phyloP scores from a whole-genome alignment of 2,329 filamentous ascomycete species.

The Furcasterigmium furcatum region DNA sequence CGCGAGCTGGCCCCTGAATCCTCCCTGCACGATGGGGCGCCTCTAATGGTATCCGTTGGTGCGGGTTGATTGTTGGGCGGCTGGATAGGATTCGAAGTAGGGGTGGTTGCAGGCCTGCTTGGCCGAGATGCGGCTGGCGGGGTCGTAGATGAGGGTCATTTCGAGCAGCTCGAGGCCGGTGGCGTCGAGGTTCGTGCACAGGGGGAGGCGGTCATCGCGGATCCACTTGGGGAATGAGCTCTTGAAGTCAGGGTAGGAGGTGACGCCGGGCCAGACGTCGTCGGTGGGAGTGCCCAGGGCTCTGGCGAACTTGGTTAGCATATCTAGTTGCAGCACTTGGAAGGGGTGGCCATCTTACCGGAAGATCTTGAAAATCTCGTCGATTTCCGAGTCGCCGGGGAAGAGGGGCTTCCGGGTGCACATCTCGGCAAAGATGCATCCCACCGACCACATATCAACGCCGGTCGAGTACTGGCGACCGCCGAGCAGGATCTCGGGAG shows the following conservation, averaged over 20 bases:
- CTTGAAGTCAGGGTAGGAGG: slow-evolving; percentile 94
- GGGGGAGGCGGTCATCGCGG: slow-evolving; percentile 60
- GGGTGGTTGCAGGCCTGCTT: slow-evolving; percentile 83
- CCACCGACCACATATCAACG: slow-evolving; percentile 94
- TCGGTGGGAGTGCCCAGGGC: slow-evolving; percentile 82
- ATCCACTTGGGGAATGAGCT: slow-evolving; percentile 88
- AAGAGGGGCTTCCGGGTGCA: slow-evolving; percentile 90
- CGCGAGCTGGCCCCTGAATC: neutral
- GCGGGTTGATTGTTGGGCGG: slow-evolving; percentile 11
- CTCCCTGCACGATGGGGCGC: slow-evolving; percentile 9
- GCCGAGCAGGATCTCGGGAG: slow-evolving; percentile 86
- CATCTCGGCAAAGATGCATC: slow-evolving; percentile 96
- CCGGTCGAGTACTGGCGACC: slow-evolving; percentile 91
- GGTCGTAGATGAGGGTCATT: slow-evolving; percentile 80
- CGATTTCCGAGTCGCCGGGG: slow-evolving; percentile 86
- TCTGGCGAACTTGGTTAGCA: slow-evolving; percentile 31
- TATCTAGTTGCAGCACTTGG: neutral
- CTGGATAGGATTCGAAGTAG: slow-evolving; percentile 61
- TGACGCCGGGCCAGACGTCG: slow-evolving; percentile 82
- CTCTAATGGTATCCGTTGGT: slow-evolving; percentile 15
- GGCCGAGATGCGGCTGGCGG: slow-evolving; percentile 80
- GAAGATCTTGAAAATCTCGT: slow-evolving; percentile 91
- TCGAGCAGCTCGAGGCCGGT: slow-evolving; percentile 65
- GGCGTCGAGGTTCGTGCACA: slow-evolving; percentile 73
- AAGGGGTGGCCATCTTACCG: slow-evolving; percentile 49